These are phyloP conservation scores for Phaffia rhodozyma DNA, from an alignment of 1,284 basidiomycete species.

Conservation along the genomic window DNA sequence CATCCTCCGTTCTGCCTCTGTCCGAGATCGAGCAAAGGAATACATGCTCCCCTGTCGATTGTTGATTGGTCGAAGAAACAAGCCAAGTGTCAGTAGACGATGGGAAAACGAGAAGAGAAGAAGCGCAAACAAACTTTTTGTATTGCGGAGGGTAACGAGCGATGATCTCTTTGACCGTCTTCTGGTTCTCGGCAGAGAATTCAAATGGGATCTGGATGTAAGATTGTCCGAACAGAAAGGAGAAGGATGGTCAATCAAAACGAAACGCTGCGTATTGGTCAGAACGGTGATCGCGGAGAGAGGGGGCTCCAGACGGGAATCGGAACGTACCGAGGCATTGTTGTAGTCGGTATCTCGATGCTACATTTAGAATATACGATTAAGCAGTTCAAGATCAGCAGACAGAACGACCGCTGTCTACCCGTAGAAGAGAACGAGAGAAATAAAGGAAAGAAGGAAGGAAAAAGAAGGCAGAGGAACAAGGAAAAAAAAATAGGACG, in stretches of 20 bases:
- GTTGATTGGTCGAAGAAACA: background rate
- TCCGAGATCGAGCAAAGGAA: slow-evolving; percentile 89
- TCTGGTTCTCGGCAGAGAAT: slow-evolving; percentile 69
- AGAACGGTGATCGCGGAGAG: background rate
- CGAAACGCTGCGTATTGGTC: background rate
- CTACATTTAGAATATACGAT: slow-evolving; percentile 37
- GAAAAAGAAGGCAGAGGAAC: slow-evolving; percentile 18
- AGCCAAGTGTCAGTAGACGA: background rate
- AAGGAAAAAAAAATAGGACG: slow-evolving; percentile 25
- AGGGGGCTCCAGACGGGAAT: slow-evolving; percentile 4
- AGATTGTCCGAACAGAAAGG: background rate
- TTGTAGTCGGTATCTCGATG: slow-evolving; percentile 90
- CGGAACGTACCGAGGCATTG: slow-evolving; percentile 57
- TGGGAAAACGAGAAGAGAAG: background rate
- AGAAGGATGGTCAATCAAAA: background rate
- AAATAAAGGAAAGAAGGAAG: slow-evolving; percentile 6
- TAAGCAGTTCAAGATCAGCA: background rate
- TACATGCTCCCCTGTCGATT: slow-evolving; percentile 50
- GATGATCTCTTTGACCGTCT: slow-evolving; percentile 78
- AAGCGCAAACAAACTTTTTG: slow-evolving; percentile 57
- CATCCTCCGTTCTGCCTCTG: slow-evolving; percentile 97
- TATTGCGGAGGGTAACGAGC: slow-evolving; percentile 90
- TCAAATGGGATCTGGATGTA: slow-evolving; percentile 68
- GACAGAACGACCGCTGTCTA: too few species aligned
- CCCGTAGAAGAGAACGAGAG: slow-evolving; percentile 1